A percentile compares a stretch with the other conserved stretches of the same genome.
Evolutionary conservation across 2,329 filamentous ascomycete species (phyloP).

Genomic region (Trichophyton schoenleinii): DNA sequence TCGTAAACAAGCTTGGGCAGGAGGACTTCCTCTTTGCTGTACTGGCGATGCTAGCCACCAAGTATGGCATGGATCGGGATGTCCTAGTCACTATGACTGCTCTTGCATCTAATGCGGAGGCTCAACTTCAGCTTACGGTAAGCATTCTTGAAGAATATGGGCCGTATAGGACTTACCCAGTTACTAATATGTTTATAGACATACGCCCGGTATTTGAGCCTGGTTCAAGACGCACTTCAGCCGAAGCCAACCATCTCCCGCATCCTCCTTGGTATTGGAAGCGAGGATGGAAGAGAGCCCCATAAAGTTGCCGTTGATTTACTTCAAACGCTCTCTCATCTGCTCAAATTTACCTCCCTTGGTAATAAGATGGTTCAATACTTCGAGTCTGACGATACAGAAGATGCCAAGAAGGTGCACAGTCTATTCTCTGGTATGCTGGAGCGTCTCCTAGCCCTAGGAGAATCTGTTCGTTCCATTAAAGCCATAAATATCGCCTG

Average conservation of each 20-base stretch:
- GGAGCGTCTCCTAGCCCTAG: constrained; percentile 52
- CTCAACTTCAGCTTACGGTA: constrained; percentile 56
- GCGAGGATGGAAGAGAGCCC: constrained; percentile 36
- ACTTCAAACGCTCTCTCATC: constrained; percentile 29
- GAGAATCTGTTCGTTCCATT: constrained; percentile 38
- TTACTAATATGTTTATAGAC: constrained; percentile 38
- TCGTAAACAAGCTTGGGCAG: constrained; percentile 73
- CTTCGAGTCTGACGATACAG: constrained; percentile 29
- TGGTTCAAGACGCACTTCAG: constrained; percentile 63
- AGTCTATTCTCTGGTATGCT: constrained; percentile 57
- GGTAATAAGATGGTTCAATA: constrained; percentile 28
- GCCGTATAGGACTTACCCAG: neutral
- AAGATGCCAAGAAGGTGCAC: constrained; percentile 53
- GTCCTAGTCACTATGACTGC: constrained; percentile 64
- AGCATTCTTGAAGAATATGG: constrained; percentile 1
- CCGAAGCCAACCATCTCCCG: constrained; percentile 62
- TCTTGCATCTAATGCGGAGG: constrained; percentile 58
- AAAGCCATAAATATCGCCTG: constrained; percentile 31
- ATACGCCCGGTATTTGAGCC: constrained; percentile 61
- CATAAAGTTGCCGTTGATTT: constrained; percentile 32
- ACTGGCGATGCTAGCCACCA: constrained; percentile 78
- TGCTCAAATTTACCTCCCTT: constrained; percentile 31
- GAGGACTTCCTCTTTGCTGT: constrained; percentile 81
- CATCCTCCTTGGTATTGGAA: constrained; percentile 52
- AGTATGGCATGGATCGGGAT: constrained; percentile 64